Evolutionary conservation across 2,329 filamentous ascomycete genomes (phyloP), one percentile per base, ranked within the genome.

Genomic region (Sporothrix brasiliensis): DNA sequence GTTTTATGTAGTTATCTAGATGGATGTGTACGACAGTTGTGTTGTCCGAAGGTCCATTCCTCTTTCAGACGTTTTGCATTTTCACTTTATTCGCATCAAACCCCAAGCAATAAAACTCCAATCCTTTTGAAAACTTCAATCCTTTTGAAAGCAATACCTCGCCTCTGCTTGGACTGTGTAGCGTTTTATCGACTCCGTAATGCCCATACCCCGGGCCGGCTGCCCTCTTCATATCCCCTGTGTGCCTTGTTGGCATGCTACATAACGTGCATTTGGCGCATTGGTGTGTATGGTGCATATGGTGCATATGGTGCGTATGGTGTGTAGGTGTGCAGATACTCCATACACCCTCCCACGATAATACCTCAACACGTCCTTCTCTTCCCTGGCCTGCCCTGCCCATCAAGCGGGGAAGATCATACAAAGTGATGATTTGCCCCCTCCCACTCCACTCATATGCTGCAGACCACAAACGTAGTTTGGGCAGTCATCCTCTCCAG

Each of bases 1-100:
- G 58, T 63, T 63, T 47, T 63, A 63, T 63, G 58, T 63, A n/a
- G 58, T 63, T 63, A 21, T 47, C 21, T n/a, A 61, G 34, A 44
- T 44, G n/a, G n/a, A 30, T 6, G 27, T 19, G 53, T 60, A 63
- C 58, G 58, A 61, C 21, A 49, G 19, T 5, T 61, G 34, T 63
- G 39, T 44, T 63, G 58, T 61, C 39, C 30, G 4, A 50, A 50
- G 21, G 34, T 58, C 7, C 56, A 24, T n/a, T 61, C 39, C 9
- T 16, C 14, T 44, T 44, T 61, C 4, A 54, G 4, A 24, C n/a
- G 7, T n/a, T 34, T 30, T 6, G 6, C 14, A 21, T n/a, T 50
- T n/a, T 5, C n/a, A 9, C 53, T 1, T 7, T 2, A 16, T 3
- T 58, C 54, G 41, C 41, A 16, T 44, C 41, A 44, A 16, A 34